phyloP scores from a whole-genome alignment of 306 rosid species.

The Cicer arietinum region DNA sequence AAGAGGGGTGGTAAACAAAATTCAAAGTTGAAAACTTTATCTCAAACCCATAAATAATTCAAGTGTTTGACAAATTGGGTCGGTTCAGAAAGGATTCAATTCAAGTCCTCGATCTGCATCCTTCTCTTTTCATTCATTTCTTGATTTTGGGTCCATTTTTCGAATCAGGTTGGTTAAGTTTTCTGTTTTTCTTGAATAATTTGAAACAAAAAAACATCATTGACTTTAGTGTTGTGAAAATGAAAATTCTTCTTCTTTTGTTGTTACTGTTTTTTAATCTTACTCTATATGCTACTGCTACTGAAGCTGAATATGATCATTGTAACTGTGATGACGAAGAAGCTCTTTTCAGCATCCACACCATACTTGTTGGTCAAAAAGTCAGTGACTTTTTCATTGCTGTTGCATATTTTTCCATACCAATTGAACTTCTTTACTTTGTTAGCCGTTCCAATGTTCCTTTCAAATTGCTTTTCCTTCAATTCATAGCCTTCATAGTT shows the following conservation, averaged over 20 bases:
- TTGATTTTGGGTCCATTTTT: slow-evolving; percentile 5
- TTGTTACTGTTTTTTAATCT: slow-evolving; percentile 40
- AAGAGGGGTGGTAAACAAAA: neutral
- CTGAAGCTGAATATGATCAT: slow-evolving; percentile 47
- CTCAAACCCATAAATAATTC: slow-evolving; percentile 8
- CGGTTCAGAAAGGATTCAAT: neutral
- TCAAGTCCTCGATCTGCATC: neutral
- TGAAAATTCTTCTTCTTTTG: slow-evolving; percentile 1
- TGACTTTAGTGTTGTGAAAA: slow-evolving; percentile 35
- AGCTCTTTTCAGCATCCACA: slow-evolving; percentile 65
- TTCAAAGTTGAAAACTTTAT: neutral
- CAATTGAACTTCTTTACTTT: slow-evolving; percentile 86
- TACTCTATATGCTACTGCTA: slow-evolving; percentile 46
- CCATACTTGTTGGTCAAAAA: slow-evolving; percentile 71
- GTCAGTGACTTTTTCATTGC: slow-evolving; percentile 88
- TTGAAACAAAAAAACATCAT: neutral
- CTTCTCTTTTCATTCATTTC: neutral
- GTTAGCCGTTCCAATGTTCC: slow-evolving; percentile 89
- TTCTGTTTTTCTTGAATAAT: slow-evolving; percentile 7
- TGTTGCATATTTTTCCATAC: slow-evolving; percentile 87
- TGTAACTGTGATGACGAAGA: slow-evolving; percentile 75
- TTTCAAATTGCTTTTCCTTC: slow-evolving; percentile 83
- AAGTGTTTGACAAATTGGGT: neutral
- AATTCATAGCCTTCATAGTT: slow-evolving; percentile 85
- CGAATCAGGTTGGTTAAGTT: neutral